Base-by-base conservation (phyloP, 108 stramenopile species). In the Nitzschia sp. region DNA sequence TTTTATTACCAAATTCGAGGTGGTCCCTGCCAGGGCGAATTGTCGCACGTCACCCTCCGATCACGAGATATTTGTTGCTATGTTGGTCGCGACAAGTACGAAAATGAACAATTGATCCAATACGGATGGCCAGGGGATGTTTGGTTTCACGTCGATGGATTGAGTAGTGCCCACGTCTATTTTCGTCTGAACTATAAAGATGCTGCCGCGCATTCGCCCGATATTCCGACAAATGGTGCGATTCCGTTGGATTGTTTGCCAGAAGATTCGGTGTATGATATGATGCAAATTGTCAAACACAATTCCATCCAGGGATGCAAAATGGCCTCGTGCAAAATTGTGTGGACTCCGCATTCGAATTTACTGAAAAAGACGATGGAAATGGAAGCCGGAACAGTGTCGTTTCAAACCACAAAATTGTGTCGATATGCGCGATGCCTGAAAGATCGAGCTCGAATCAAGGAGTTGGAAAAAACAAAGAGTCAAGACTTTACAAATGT, bases 201-300 rank as follows among this genome's bases (percentile, higher is more conserved):
- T n/a, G 8, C 13, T 22, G 23, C n/a, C n/a, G 5, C n/a, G n/a
- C n/a, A n/a, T n/a, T n/a, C n/a, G n/a, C n/a, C n/a, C n/a, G 9
- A 41, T 27, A 45, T 62, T 62, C 29, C 61, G 16, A 21, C 21
- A 15, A 45, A 15, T 2, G 53, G 27, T 27, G 29, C 44, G 13
- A 62, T 62, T 45, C 61, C 61, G 1, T n/a, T 62, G 2, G 61
- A 62, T 45, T 38, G 46, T 62, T 45, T 72, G 19, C 71, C 71
- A 8, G 35, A 35, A 0, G 63, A 72, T 26, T 45, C 54, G 11
- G 52, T 72, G 2, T 62, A 72, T 27, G 71, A 72, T 47, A 72
- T 72, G 71, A 63, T 62, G 53, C 71, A 72, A 62, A 72, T 72
- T 46, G 59, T 60, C 53, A 72, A 72, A 44, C 61, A 72, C 63